A percentile compares a stretch with the other conserved stretches of the same genome.
Evolutionary conservation across 2,329 filamentous ascomycete genomes (phyloP).

Genomic region (Sporothrix dimorphospora): DNA sequence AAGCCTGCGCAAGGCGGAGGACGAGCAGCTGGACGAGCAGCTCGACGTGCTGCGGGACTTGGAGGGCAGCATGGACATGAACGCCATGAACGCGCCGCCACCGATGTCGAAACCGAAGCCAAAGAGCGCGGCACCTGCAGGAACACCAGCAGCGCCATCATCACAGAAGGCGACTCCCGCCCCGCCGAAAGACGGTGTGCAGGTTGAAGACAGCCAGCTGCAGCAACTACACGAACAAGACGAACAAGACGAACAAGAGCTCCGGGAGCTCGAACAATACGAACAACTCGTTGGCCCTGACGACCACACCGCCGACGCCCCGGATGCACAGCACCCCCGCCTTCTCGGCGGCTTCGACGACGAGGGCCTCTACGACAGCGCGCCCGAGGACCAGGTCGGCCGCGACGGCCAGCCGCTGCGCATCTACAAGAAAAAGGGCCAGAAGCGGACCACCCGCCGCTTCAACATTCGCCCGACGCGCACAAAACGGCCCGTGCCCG

Average conservation of each 20-base stretch:
- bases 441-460: conserved; percentile 75
- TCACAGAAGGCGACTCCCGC: not conserved
- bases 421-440: conserved; percentile 79
- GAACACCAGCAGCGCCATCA: not conserved
- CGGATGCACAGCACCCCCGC: conserved; percentile 38
- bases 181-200: not conserved
- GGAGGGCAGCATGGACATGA: conserved; percentile 53
- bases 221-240: conserved; percentile 3
- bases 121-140: not conserved
- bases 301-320: not conserved
- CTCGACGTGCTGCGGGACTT: conserved; percentile 73
- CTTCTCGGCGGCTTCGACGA: conserved; percentile 67
- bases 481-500: conserved; percentile 51
- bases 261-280: not conserved
- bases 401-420: conserved; percentile 63
- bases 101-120: conserved; percentile 15
- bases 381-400: conserved; percentile 50
- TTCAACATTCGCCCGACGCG: conserved; percentile 64
- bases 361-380: conserved; percentile 60
- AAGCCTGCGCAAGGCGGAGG: conserved; percentile 69
- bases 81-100: conserved; percentile 34
- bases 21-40: conserved; percentile 72
- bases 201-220: conserved; percentile 8
- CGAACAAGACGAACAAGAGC: not conserved
- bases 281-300: not conserved